A percentile compares a stretch with the other conserved stretches of the same genome.
phyloP scores from a whole-genome alignment of 2,329 filamentous ascomycete genomes.

The Pseudocercospora fijiensis region DNA sequence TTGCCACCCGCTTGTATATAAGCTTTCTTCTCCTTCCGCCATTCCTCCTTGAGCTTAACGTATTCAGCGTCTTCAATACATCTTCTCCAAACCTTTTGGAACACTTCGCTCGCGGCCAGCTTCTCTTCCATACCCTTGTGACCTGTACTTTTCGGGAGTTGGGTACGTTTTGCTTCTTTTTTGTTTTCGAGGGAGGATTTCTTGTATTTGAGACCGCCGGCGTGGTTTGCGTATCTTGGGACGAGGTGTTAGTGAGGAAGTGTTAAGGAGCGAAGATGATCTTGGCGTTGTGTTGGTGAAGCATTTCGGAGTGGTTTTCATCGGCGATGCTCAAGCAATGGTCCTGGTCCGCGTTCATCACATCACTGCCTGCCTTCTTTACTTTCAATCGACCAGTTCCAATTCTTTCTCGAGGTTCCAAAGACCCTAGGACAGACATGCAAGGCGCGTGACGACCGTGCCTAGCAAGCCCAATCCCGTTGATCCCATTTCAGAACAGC shows the following conservation, averaged over 20 bases:
- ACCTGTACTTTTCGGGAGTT: slow-evolving; percentile 47
- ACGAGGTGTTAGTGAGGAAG: neutral
- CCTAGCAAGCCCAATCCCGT: neutral
- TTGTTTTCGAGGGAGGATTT: slow-evolving; percentile 36
- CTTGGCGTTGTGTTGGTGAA: too few species aligned
- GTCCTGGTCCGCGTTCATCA: too few species aligned
- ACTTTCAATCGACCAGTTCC: too few species aligned
- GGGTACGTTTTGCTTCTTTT: slow-evolving; percentile 29
- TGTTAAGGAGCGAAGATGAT: too few species aligned
- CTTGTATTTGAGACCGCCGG: slow-evolving; percentile 57
- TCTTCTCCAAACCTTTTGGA: slow-evolving; percentile 51
- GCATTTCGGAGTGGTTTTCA: too few species aligned
- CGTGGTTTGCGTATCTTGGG: slow-evolving; percentile 26
- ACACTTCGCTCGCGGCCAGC: slow-evolving; percentile 50
- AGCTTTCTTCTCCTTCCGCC: slow-evolving; percentile 49
- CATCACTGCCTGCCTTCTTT: too few species aligned
- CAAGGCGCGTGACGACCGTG: neutral
- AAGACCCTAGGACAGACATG: too few species aligned
- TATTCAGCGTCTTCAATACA: slow-evolving; percentile 50
- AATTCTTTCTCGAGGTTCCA: too few species aligned
- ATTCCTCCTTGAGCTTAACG: slow-evolving; percentile 46
- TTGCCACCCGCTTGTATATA: slow-evolving; percentile 37
- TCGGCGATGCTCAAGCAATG: too few species aligned
- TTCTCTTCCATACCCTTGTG: slow-evolving; percentile 54
- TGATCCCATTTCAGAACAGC: too few species aligned